phyloP scores from a whole-genome alignment of 148 eudicot genomes.

The Mesembryanthemum crystallinum region DNA sequence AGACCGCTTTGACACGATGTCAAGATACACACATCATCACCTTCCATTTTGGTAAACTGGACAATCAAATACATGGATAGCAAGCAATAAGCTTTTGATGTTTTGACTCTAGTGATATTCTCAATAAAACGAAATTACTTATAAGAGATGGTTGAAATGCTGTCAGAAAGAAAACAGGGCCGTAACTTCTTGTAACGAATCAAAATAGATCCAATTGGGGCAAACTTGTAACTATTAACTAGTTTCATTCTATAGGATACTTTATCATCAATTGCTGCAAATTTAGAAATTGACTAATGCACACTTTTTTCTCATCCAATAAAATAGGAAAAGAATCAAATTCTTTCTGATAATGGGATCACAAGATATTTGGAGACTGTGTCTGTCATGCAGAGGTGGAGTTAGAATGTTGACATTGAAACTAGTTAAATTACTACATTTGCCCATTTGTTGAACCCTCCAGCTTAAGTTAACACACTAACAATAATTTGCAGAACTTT shows the following conservation, averaged over 20 bases:
- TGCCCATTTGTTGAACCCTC: background rate
- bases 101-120: no score
- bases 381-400: background rate
- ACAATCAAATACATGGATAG: background rate
- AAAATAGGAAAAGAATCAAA: no score
- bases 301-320: no score
- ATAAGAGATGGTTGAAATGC: background rate
- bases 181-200: background rate
- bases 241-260: no score
- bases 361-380: background rate
- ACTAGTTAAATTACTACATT: background rate
- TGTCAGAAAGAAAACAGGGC: background rate
- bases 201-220: background rate
- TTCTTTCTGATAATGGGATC: no score
- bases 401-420: background rate
- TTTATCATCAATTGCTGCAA: no score
- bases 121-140: background rate
- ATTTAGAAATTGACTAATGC: no score
- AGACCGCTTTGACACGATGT: background rate
- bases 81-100: background rate
- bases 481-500: background rate
- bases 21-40: background rate
- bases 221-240: no score
- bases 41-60: background rate
- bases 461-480: background rate